A percentile compares a stretch with the other conserved stretches of the same genome.
phyloP scores from a whole-genome alignment of 108 stramenopile species.

The Cylindrotheca fusiformis region DNA sequence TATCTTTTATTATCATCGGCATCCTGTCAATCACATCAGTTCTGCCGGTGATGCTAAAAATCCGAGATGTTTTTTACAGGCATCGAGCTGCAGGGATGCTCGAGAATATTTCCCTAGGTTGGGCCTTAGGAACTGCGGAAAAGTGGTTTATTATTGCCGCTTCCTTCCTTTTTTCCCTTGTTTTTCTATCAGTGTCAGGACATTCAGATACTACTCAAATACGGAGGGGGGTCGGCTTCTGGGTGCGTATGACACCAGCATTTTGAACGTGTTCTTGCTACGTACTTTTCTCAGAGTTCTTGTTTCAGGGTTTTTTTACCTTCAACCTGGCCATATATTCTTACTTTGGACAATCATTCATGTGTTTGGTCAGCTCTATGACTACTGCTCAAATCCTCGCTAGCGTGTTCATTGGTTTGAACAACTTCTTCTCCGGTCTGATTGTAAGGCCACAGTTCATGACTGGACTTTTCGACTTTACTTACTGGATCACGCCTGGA shows the following conservation, averaged over 20 bases:
- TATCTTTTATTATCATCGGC: slow-evolving; percentile 61
- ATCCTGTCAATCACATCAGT: slow-evolving; percentile 52
- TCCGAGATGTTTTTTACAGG: slow-evolving; percentile 71
- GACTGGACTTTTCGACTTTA: slow-evolving; percentile 34
- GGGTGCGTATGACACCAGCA: slow-evolving; percentile 2
- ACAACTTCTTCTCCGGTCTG: slow-evolving; percentile 76
- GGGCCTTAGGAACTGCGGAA: slow-evolving; percentile 64
- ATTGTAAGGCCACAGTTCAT: slow-evolving; percentile 67
- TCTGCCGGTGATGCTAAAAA: slow-evolving; percentile 65
- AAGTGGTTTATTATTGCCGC: slow-evolving; percentile 47
- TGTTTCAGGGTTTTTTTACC: slow-evolving; percentile 58
- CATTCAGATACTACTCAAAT: background rate
- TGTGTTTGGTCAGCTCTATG: slow-evolving; percentile 60
- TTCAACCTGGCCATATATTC: slow-evolving; percentile 72
- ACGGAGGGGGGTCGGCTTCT: slow-evolving; percentile 30
- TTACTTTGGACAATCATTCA: slow-evolving; percentile 78
- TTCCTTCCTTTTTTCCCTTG: slow-evolving; percentile 27
- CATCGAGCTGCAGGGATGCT: slow-evolving; percentile 75
- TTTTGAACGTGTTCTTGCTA: too few species aligned
- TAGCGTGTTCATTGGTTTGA: slow-evolving; percentile 73
- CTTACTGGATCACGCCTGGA: slow-evolving; percentile 71
- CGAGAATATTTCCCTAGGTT: slow-evolving; percentile 47
- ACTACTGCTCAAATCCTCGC: slow-evolving; percentile 59
- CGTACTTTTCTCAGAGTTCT: too few species aligned
- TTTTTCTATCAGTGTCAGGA: slow-evolving; percentile 21